Evolutionary conservation across 257 asterid species (phyloP).

Genomic region (Przewalskia tangutica): DNA sequence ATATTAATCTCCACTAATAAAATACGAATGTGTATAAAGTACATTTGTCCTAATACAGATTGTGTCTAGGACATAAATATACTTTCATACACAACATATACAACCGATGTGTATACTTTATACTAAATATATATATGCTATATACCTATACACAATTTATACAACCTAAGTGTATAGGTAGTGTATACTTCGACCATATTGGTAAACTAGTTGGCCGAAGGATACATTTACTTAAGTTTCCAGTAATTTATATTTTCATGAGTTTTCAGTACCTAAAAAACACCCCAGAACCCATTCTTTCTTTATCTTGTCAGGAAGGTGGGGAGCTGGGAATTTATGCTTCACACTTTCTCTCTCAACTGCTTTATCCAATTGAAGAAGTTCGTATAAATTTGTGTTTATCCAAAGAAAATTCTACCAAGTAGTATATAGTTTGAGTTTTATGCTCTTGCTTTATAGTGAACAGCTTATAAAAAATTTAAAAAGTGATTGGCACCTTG

Average conservation of each 20-base stretch:
- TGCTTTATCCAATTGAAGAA: background rate
- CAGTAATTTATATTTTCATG: background rate
- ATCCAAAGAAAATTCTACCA: background rate
- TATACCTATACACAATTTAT: too few relatives aligned
- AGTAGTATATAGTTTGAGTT: background rate
- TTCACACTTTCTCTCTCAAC: background rate
- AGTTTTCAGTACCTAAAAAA: background rate
- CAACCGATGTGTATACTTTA: too few relatives aligned
- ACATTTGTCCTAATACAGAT: too few relatives aligned
- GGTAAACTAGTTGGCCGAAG: too few relatives aligned
- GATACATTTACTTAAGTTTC: background rate
- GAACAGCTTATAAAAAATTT: background rate
- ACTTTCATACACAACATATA: too few relatives aligned
- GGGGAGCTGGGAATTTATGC: background rate
- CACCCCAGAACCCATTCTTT: background rate
- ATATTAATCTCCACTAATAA: too few relatives aligned
- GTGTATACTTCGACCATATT: too few relatives aligned
- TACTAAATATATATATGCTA: too few relatives aligned
- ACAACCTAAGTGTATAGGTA: too few relatives aligned
- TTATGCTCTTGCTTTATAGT: background rate
- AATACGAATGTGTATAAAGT: too few relatives aligned
- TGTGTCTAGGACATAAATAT: too few relatives aligned
- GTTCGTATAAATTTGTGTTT: background rate
- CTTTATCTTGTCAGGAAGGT: background rate
- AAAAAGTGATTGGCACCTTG: constrained; percentile 14